phyloP scores from a whole-genome alignment of 768 basidiomycete species.

The Russula lepida region DNA sequence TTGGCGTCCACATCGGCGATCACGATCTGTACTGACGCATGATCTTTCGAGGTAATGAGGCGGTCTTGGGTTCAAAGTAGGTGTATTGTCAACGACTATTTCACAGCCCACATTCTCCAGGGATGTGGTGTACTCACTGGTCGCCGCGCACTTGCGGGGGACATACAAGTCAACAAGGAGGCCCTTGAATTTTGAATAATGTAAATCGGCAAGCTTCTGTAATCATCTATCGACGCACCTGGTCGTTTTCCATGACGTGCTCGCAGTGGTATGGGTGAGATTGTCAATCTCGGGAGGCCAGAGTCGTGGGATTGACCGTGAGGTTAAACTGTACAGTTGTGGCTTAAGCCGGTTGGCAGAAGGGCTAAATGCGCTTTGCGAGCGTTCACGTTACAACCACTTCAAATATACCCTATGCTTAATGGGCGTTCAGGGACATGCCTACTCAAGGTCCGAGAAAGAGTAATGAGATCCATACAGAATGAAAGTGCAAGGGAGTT shows the following conservation, averaged over 20 bases:
- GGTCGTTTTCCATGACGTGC: slow-evolving; percentile 80
- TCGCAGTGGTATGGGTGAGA: neutral
- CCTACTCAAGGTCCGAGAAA: no score
- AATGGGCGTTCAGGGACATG: no score
- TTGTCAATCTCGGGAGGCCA: neutral
- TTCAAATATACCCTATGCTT: no score
- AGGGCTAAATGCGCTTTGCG: no score
- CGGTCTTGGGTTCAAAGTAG: slow-evolving; percentile 56
- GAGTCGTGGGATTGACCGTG: slow-evolving; percentile 1
- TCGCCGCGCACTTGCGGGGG: slow-evolving; percentile 98
- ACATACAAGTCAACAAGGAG: slow-evolving; percentile 99
- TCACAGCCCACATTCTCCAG: neutral
- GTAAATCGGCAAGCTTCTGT: neutral
- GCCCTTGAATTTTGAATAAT: slow-evolving; percentile 45
- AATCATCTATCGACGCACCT: slow-evolving; percentile 39
- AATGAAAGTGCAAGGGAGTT: no score
- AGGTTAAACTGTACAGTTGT: slow-evolving; percentile 21
- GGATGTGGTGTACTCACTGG: slow-evolving; percentile 54
- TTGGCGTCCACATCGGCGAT: slow-evolving; percentile 89
- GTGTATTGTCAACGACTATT: slow-evolving; percentile 4
- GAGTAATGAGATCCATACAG: no score
- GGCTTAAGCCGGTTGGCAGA: no score
- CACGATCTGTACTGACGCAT: slow-evolving; percentile 96
- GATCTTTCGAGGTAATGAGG: slow-evolving; percentile 97
- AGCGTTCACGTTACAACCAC: no score